Conservation (phyloP, 2,329 filamentous ascomycete species). For the Penicillium sp. region DNA sequence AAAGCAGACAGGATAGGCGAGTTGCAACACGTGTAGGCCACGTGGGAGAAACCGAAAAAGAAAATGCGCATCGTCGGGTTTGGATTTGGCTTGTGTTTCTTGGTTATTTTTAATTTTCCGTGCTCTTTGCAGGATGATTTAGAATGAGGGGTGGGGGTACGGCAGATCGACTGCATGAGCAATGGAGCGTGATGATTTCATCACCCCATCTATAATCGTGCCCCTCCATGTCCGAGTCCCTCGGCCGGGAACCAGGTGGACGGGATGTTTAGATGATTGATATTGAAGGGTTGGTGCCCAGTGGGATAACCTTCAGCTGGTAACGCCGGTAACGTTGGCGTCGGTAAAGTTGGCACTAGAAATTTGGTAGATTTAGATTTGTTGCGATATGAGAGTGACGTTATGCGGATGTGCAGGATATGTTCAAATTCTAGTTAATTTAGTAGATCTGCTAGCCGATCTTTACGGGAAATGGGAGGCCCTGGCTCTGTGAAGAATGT, state of each 20-base stretch:
- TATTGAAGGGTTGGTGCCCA: not conserved
- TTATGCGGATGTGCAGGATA: not conserved
- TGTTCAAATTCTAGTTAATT: not conserved
- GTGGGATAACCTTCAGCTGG: conserved; percentile 5
- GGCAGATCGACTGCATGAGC: conserved; percentile 21
- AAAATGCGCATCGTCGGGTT: conserved; percentile 2
- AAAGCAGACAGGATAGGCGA: conserved; percentile 26
- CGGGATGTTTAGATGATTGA: not conserved
- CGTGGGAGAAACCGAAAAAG: conserved; percentile 17
- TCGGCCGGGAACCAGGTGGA: not conserved
- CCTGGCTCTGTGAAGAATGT: not conserved
- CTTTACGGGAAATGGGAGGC: not conserved
- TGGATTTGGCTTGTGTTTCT: not conserved
- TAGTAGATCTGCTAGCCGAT: not conserved
- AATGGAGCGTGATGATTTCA: conserved; percentile 6
- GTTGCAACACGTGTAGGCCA: conserved; percentile 27
- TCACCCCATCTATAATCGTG: not conserved
- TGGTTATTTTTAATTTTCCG: not conserved
- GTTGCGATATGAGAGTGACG: not conserved
- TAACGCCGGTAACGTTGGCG: not conserved
- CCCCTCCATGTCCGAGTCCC: not conserved
- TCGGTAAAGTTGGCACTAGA: not conserved
- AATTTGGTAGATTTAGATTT: not conserved
- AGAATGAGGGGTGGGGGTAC: not conserved
- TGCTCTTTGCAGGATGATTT: conserved; percentile 4